These are phyloP conservation scores for Candida manassasensis DNA, from an alignment of 805 yeast genomes.

Conservation along the genomic window DNA sequence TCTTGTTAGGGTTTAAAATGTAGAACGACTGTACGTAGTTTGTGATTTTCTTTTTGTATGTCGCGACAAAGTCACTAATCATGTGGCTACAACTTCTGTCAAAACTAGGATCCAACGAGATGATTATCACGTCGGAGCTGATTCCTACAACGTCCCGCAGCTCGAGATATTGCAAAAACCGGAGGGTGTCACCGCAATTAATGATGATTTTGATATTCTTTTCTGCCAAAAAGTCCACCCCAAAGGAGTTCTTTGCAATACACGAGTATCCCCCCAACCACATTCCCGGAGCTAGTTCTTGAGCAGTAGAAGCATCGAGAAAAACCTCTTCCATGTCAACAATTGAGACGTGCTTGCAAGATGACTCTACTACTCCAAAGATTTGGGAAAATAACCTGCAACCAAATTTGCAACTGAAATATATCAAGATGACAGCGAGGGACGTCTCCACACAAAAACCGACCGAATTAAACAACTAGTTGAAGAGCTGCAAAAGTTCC, in stretches of 20 bases:
- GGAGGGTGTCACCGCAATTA: constrained; percentile 32
- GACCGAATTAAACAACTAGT: no score
- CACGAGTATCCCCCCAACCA: constrained; percentile 23
- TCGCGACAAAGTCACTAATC: constrained; percentile 21
- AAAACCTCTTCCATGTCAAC: constrained; percentile 6
- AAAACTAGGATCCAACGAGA: constrained; percentile 34
- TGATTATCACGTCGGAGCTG: constrained; percentile 33
- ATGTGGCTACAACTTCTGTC: constrained; percentile 15
- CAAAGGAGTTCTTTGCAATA: constrained; percentile 5
- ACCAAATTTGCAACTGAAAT: no score
- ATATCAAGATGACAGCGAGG: no score
- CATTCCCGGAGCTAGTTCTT: constrained; percentile 25
- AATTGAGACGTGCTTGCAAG: no score
- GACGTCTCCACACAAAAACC: no score
- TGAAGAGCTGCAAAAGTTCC: no score
- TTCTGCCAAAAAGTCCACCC: constrained; percentile 13
- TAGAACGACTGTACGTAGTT: constrained; percentile 36
- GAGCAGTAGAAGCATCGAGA: constrained; percentile 11
- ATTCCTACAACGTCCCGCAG: constrained; percentile 15
- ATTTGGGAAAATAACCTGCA: no score
- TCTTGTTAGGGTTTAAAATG: constrained; percentile 23
- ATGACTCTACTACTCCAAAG: no score
- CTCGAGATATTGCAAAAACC: constrained; percentile 25
- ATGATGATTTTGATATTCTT: constrained; percentile 33
- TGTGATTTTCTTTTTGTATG: constrained; percentile 32